Percentiles rank a stretch among this genome's conserved stretches.
phyloP scores from a whole-genome alignment of 2,329 filamentous ascomycete species.

The Trichoderma koningii region DNA sequence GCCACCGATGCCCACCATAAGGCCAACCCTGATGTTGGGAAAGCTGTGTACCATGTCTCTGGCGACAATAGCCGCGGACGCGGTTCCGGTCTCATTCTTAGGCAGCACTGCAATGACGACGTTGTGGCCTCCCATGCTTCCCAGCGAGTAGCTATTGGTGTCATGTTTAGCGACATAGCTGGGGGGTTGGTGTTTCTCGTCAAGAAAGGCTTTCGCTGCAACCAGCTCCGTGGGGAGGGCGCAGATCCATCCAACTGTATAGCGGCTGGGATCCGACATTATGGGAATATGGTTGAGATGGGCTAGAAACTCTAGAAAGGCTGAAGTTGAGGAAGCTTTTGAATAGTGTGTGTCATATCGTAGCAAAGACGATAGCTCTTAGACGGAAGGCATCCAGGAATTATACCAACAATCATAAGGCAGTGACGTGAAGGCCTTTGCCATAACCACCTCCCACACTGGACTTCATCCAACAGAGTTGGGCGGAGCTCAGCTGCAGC shows the following conservation, averaged over 20 bases:
- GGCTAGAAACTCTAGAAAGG: background rate
- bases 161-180: constrained; percentile 26
- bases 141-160: constrained; percentile 7
- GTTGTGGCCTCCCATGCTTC: constrained; percentile 30
- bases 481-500: too few species aligned
- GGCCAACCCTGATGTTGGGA: constrained; percentile 33
- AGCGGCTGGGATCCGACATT: constrained; percentile 28
- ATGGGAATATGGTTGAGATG: too few species aligned
- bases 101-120: constrained; percentile 31
- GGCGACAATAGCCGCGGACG: constrained; percentile 33
- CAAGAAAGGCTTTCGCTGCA: constrained; percentile 37
- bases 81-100: constrained; percentile 28
- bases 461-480: too few species aligned
- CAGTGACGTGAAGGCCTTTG: too few species aligned
- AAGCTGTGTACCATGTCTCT: constrained; percentile 18
- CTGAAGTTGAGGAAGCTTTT: too few species aligned
- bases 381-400: too few species aligned
- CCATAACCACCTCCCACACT: too few species aligned
- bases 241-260: constrained; percentile 49
- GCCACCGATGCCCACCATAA: constrained; percentile 32
- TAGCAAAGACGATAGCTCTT: too few species aligned
- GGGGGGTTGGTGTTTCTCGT: background rate
- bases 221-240: constrained; percentile 42
- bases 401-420: too few species aligned
- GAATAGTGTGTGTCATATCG: too few species aligned